phyloP scores from a whole-genome alignment of 192 early-diverging fungal genomes.

The Coemansia biformis region DNA sequence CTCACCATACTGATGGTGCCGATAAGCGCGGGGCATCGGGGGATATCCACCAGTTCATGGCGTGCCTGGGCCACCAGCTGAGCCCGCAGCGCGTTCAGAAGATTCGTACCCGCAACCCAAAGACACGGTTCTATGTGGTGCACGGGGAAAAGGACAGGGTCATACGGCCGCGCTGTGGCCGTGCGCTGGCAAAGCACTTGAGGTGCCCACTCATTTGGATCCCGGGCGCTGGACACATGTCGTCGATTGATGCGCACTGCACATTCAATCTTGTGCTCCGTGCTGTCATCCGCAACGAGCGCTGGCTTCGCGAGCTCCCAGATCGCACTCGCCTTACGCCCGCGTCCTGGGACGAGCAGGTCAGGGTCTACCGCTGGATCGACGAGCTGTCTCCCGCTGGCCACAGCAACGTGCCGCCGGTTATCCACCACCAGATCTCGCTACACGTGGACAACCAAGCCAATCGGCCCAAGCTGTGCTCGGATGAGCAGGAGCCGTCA shows the following conservation, averaged over 20 bases:
- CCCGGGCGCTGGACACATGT: conserved; percentile 41
- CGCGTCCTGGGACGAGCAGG: conserved; percentile 30
- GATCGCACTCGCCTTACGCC: conserved; percentile 20
- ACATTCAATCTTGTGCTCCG: conserved; percentile 43
- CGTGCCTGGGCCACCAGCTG: conserved; percentile 42
- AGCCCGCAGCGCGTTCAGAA: conserved; percentile 17
- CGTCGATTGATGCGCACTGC: conserved; percentile 41
- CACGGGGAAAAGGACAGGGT: conserved; percentile 49
- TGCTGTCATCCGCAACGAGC: conserved; percentile 27
- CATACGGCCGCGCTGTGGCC: conserved; percentile 39
- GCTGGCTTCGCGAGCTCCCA: conserved; percentile 21
- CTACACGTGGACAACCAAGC: neutral
- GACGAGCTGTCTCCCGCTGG: too few relatives aligned
- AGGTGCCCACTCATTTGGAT: conserved; percentile 38
- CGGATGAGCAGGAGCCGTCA: neutral
- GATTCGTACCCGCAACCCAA: conserved; percentile 19
- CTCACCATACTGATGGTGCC: too few relatives aligned
- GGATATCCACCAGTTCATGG: conserved; percentile 49
- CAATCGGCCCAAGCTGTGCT: neutral
- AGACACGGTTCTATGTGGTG: conserved; percentile 38
- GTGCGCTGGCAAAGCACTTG: conserved; percentile 35
- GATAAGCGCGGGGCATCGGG: conserved; percentile 20
- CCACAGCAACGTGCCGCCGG: neutral
- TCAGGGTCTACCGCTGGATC: conserved; percentile 22
- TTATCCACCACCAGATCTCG: neutral